Evolutionary conservation across 2,329 filamentous ascomycete species (phyloP).

Genomic region (Apiospora pterosperma): DNA sequence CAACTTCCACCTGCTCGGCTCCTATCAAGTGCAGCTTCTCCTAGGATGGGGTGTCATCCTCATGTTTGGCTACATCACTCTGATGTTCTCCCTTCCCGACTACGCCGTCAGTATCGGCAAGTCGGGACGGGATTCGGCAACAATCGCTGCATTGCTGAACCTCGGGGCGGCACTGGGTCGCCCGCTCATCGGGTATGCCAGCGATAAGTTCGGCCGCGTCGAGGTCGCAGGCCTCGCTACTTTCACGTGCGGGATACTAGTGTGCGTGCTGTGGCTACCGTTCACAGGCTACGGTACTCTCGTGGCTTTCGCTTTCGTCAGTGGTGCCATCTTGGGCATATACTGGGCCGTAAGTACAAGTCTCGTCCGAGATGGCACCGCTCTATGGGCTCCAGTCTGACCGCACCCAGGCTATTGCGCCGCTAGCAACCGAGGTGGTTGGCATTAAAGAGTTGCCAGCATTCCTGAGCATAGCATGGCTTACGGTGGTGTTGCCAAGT

Average conservation of each 20-base stretch:
- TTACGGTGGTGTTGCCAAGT: not conserved
- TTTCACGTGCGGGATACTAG: slow-evolving; percentile 52
- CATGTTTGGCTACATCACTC: slow-evolving; percentile 62
- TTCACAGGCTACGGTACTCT: slow-evolving; percentile 55
- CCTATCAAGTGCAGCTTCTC: slow-evolving; percentile 50
- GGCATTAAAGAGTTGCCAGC: not conserved
- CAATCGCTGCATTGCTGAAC: slow-evolving; percentile 61
- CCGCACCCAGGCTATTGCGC: not conserved
- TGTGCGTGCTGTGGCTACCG: slow-evolving; percentile 59
- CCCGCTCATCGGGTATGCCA: slow-evolving; percentile 60
- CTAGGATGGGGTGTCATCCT: slow-evolving; percentile 56
- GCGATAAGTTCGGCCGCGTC: slow-evolving; percentile 55
- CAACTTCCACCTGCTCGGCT: slow-evolving; percentile 41
- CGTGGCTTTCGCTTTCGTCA: slow-evolving; percentile 55
- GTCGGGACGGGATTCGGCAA: slow-evolving; percentile 51
- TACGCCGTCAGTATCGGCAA: slow-evolving; percentile 60
- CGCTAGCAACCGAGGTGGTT: not conserved
- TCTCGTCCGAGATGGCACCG: not conserved
- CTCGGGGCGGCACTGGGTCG: slow-evolving; percentile 57
- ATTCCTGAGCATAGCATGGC: not conserved
- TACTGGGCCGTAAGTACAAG: slow-evolving; percentile 42
- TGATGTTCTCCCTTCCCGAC: slow-evolving; percentile 61
- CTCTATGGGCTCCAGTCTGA: not conserved
- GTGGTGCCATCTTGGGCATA: slow-evolving; percentile 56
- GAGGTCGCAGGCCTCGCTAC: slow-evolving; percentile 58